A percentile compares a stretch with the other conserved stretches of the same genome.
These are phyloP conservation scores for Chytridium lagenaria DNA, from an alignment of 371 early-diverging fungal genomes.

Conservation along the genomic window DNA sequence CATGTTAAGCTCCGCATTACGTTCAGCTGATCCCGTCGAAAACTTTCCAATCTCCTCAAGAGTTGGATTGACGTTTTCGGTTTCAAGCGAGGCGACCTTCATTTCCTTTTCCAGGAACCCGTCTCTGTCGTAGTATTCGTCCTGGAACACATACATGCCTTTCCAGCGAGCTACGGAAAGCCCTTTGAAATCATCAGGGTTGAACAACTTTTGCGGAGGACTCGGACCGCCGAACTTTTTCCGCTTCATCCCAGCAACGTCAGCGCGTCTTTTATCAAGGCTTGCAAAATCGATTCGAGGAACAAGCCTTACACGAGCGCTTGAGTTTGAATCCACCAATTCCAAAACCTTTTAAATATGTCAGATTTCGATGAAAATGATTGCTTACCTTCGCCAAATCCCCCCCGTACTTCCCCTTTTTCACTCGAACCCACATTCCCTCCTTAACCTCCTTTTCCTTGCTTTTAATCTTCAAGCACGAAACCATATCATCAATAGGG, in stretches of 20 bases:
- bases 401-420: constrained; percentile 94
- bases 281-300: constrained; percentile 78
- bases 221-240: constrained; percentile 56
- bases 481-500: constrained; percentile 95
- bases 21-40: constrained; percentile 51
- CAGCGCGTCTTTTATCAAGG: constrained; percentile 34
- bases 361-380: not conserved
- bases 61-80: constrained; percentile 84
- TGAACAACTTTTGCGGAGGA: constrained; percentile 72
- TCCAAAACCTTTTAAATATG: constrained; percentile 62
- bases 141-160: constrained; percentile 75
- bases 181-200: constrained; percentile 62
- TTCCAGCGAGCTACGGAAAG: not conserved
- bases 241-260: constrained; percentile 56
- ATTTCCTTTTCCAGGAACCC: constrained; percentile 92
- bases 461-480: constrained; percentile 79
- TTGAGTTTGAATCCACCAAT: constrained; percentile 78
- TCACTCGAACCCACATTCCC: constrained; percentile 92
- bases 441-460: constrained; percentile 70
- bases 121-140: constrained; percentile 78
- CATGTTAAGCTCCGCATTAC: constrained; percentile 31
- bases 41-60: constrained; percentile 93
- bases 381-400: constrained; percentile 88
- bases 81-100: constrained; percentile 77
- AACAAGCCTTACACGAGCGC: constrained; percentile 82